A percentile compares a stretch with the other conserved stretches of the same genome.
Conservation (phyloP, 768 basidiomycete genomes). For the Scleroderma bovista region DNA sequence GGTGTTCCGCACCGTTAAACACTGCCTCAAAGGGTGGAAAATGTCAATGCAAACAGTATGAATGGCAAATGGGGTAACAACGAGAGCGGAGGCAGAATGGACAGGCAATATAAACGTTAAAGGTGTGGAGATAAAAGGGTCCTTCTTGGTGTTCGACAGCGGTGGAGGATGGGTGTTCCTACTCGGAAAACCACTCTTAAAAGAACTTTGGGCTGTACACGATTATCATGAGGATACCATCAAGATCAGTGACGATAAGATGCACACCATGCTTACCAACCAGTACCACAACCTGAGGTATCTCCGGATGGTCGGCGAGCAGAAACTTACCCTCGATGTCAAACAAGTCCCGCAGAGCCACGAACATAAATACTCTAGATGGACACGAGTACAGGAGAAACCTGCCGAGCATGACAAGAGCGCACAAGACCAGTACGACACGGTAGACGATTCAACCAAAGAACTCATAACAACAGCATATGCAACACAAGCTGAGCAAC, state of each 20-base stretch:
- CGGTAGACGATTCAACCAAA: no score
- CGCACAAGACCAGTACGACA: no score
- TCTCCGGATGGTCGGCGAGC: neutral
- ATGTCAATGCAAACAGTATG: neutral
- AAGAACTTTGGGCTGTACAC: slow-evolving; percentile 16
- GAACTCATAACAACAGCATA: no score
- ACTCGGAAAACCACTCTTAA: slow-evolving; percentile 24
- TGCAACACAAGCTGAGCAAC: no score
- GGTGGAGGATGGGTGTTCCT: slow-evolving; percentile 21
- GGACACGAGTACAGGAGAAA: no score
- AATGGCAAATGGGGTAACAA: neutral
- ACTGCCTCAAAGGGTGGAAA: neutral
- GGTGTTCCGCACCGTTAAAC: neutral
- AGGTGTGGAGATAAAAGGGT: neutral
- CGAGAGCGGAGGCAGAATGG: neutral
- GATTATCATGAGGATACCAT: slow-evolving; percentile 9
- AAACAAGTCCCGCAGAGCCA: neutral
- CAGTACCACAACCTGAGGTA: neutral
- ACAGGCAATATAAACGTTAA: neutral
- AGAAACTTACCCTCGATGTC: neutral
- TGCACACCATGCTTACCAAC: neutral
- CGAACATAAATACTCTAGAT: neutral
- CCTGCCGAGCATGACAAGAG: no score
- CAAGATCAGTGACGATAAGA: neutral
- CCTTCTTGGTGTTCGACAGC: neutral